Conservation (phyloP, 805 yeast species). For the Kuraishia molischiana region DNA sequence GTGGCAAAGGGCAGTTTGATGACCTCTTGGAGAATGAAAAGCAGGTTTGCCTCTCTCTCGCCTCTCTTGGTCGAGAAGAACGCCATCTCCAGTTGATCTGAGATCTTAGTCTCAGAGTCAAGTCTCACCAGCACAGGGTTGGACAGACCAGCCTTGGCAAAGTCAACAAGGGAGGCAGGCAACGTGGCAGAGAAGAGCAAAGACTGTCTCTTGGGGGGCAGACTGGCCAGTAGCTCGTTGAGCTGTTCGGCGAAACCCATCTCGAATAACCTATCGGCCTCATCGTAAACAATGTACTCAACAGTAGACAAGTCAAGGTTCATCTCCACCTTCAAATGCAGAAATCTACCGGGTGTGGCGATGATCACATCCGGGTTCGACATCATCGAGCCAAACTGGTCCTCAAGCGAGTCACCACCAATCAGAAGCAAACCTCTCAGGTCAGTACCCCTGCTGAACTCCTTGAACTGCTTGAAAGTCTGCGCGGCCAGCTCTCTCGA, state of each 20-base stretch:
- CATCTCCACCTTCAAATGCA: slow-evolving; percentile 96
- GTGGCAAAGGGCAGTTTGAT: slow-evolving; percentile 80
- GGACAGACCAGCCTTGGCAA: slow-evolving; percentile 92
- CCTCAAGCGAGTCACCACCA: slow-evolving; percentile 98
- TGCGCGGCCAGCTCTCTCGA: slow-evolving; percentile 95
- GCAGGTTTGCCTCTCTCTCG: slow-evolving; percentile 84
- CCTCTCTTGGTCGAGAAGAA: slow-evolving; percentile 71
- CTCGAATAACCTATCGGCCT: slow-evolving; percentile 94
- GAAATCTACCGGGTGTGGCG: slow-evolving; percentile 96
- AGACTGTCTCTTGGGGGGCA: slow-evolving; percentile 81
- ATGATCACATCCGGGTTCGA: slow-evolving; percentile 88
- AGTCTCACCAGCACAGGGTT: slow-evolving; percentile 89
- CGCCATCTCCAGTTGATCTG: slow-evolving; percentile 86
- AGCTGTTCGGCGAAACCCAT: slow-evolving; percentile 94
- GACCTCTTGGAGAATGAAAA: slow-evolving; percentile 70
- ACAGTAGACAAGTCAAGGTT: slow-evolving; percentile 69
- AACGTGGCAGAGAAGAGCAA: slow-evolving; percentile 90
- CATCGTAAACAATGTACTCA: slow-evolving; percentile 91
- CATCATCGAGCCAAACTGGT: slow-evolving; percentile 90
- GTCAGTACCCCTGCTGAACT: slow-evolving; percentile 77
- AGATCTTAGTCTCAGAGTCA: slow-evolving; percentile 86
- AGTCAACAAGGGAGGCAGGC: slow-evolving; percentile 86
- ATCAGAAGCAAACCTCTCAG: slow-evolving; percentile 72
- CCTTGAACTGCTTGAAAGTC: slow-evolving; percentile 81
- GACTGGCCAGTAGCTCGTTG: slow-evolving; percentile 75